Conservation (phyloP, 2,329 filamentous ascomycete species). For the Paraphoma sp. region DNA sequence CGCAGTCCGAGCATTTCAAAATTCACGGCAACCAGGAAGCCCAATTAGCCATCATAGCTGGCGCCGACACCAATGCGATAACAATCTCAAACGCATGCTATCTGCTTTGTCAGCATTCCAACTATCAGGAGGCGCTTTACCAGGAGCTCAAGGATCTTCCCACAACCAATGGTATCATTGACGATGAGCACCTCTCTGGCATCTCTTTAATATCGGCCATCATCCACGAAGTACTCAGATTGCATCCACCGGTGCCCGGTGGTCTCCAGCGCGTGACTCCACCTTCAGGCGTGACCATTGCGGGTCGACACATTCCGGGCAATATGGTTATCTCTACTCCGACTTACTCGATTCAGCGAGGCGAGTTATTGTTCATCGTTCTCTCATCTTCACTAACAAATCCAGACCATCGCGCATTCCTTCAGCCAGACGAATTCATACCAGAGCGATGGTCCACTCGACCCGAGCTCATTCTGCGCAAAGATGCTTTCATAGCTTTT, state of each 20-base stretch:
- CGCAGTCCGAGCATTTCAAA: conserved; percentile 9
- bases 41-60: conserved; percentile 44
- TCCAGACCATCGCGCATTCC: conserved; percentile 18
- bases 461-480: conserved; percentile 17
- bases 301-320: conserved; percentile 26
- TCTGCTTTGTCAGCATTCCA: conserved; percentile 54
- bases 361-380: background rate
- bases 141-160: conserved; percentile 13
- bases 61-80: conserved; percentile 58
- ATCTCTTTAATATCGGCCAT: conserved; percentile 21
- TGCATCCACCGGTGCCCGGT: conserved; percentile 23
- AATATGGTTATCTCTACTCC: conserved; percentile 23
- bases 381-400: background rate
- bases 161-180: conserved; percentile 1
- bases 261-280: conserved; percentile 30
- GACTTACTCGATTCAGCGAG: conserved; percentile 18
- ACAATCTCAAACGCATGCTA: conserved; percentile 60
- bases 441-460: conserved; percentile 19
- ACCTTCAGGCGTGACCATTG: conserved; percentile 26
- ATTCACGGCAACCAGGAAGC: conserved; percentile 13
- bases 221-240: conserved; percentile 25
- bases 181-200: conserved; percentile 6
- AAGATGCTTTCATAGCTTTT: conserved; percentile 72
- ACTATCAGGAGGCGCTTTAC: conserved; percentile 14
- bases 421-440: conserved; percentile 20